These are phyloP conservation scores for Saturnispora halmiae DNA, from an alignment of 805 yeast genomes.

Conservation along the genomic window DNA sequence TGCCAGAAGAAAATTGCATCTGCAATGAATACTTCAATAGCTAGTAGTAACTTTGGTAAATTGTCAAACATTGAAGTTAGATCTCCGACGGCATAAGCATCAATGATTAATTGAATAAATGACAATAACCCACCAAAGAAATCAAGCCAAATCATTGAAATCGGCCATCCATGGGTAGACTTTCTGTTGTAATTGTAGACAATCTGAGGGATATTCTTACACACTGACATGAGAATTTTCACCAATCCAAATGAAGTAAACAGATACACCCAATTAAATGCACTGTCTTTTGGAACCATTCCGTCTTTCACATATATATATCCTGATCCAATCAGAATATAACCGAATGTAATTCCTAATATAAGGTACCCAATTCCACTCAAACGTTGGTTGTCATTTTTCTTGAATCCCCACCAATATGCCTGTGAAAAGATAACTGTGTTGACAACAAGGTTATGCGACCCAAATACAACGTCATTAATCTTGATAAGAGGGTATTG, in stretches of 20 bases:
- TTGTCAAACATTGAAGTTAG: conserved; percentile 23
- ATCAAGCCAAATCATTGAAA: conserved; percentile 29
- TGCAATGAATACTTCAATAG: conserved; percentile 26
- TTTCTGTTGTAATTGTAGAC: conserved; percentile 27
- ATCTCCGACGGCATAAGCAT: conserved; percentile 23
- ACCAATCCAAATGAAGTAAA: conserved; percentile 28
- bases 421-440: conserved; percentile 25
- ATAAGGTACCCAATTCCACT: conserved; percentile 19
- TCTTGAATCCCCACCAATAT: conserved; percentile 28
- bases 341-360: conserved; percentile 13
- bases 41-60: conserved; percentile 26
- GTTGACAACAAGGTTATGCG: conserved; percentile 25
- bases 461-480: conserved; percentile 28
- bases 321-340: conserved; percentile 10
- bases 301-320: conserved; percentile 14
- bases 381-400: conserved; percentile 26
- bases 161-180: conserved; percentile 33
- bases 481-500: conserved; percentile 25
- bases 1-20: conserved; percentile 27
- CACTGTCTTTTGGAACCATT: conserved; percentile 10
- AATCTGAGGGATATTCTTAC: conserved; percentile 30
- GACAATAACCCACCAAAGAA: conserved; percentile 26
- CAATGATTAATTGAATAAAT: conserved; percentile 24
- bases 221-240: conserved; percentile 28
- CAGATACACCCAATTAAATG: conserved; percentile 27